A percentile compares a stretch with the other conserved stretches of the same genome.
phyloP scores from a whole-genome alignment of 495 filamentous ascomycete genomes.

The Melanomma pulvis-pyrius region DNA sequence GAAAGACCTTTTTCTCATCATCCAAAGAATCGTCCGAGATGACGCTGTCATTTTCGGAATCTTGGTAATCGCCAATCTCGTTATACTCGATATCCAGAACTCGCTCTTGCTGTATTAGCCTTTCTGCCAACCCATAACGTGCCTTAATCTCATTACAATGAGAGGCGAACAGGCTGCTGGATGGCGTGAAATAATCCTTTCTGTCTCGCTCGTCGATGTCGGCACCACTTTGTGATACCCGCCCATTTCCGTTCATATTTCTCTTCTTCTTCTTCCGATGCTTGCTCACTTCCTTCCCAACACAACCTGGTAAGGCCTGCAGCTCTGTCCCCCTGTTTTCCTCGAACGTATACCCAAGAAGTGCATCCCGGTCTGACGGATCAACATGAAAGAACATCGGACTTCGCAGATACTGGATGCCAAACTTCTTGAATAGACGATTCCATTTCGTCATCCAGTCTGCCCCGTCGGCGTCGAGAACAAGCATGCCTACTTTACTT shows the following conservation, averaged over 20 bases:
- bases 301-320: conserved; percentile 61
- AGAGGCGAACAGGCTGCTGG: conserved; percentile 57
- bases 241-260: conserved; percentile 35
- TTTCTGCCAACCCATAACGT: conserved; percentile 54
- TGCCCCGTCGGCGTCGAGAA: conserved; percentile 57
- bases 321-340: conserved; percentile 55
- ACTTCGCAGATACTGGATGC: conserved; percentile 63
- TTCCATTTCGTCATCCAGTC: conserved; percentile 64
- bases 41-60: conserved; percentile 40
- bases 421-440: conserved; percentile 56
- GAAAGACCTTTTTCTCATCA: conserved; percentile 49
- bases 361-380: conserved; percentile 63
- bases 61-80: conserved; percentile 30
- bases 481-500: conserved; percentile 33
- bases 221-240: conserved; percentile 4
- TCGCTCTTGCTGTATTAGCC: conserved; percentile 53
- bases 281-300: conserved; percentile 67
- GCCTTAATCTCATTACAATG: conserved; percentile 58
- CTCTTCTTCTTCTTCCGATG: conserved; percentile 69
- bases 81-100: conserved; percentile 58
- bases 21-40: background rate
- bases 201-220: conserved; percentile 63
- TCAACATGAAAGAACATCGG: conserved; percentile 72
- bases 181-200: conserved; percentile 67
- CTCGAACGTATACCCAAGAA: conserved; percentile 62